Base-by-base conservation (phyloP, 441 rosid species). In the Pelargonium myrrhifolium region DNA sequence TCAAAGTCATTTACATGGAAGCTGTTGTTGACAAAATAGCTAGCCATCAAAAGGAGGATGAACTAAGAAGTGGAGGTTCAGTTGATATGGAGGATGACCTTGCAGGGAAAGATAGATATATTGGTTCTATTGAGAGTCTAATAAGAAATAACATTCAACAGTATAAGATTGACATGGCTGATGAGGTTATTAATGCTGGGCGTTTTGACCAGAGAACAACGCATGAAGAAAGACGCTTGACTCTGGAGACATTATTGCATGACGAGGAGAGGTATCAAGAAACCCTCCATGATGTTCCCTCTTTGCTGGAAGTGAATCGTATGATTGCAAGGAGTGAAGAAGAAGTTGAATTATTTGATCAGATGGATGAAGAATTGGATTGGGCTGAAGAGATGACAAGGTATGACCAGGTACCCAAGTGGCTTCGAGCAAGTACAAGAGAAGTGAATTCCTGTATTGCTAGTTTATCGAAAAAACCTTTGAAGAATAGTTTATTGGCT, bases 151-250 rank as follows among this genome's bases (percentile, higher is more conserved):
- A 95, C 73, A 95, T 95, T 80, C 99, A 96, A 66, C 99, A 96
- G 82, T 96, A 96, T 76, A 96, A 96, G 82, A 96, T 96, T 76
- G 99, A 96, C 81, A 96, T 96, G 99, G 99, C 99, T 78, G 99
- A 96, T 82, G 99, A 96, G 84, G 99, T 96, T 67, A 96, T 92
- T 74, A 96, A 96, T 86, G 99, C 98, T 82, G 99, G 99, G 65
- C 97, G 99, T 70, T 96, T 96, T 85, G 99, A 96, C 82, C 99
- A 96, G 80, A 92, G 98, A 80, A 96, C 99, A 64, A 96, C 99
- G 26, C 99, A 96, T 71, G 99, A 96, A 87, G 99, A 96, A 81
- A 86, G 99, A 37, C 96, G 99, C 12, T 72, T 89, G 89, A 96
- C 98, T 68, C 84, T 96, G 76, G 99, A 96, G 84, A 89, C 99